phyloP scores from a whole-genome alignment of 768 basidiomycete species.

The Brasilioporus rufonigricans region DNA sequence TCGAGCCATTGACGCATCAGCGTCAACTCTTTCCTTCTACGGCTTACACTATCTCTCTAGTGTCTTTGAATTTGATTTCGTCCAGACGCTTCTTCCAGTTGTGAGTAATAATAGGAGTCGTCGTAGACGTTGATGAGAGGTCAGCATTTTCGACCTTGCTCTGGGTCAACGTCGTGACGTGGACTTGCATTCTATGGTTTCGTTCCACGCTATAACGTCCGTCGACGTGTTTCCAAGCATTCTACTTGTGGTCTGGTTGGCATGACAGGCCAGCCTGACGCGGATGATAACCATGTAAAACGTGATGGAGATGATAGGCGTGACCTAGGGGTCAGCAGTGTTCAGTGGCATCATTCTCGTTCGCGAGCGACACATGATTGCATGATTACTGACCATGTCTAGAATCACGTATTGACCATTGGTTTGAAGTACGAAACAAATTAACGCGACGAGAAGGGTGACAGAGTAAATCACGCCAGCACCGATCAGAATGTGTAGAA shows the following conservation, averaged over 20 bases:
- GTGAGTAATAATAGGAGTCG: no score
- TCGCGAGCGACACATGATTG: no score
- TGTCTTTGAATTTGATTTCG: no score
- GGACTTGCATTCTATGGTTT: not conserved
- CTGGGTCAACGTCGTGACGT: not conserved
- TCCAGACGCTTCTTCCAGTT: no score
- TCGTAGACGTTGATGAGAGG: no score
- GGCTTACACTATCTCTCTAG: no score
- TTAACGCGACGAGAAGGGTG: constrained; percentile 4
- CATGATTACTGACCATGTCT: constrained; percentile 6
- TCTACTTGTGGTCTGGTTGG: not conserved
- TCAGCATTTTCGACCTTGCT: not conserved
- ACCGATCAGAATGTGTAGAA: constrained; percentile 1
- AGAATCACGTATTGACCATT: constrained; percentile 11
- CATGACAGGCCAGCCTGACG: not conserved
- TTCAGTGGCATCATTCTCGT: not conserved
- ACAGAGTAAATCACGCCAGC: constrained; percentile 8
- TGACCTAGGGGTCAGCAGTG: not conserved
- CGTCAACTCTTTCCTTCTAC: no score
- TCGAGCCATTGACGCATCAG: no score
- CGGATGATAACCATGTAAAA: constrained; percentile 15
- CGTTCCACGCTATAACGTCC: not conserved
- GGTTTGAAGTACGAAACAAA: not conserved
- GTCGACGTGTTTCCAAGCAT: not conserved
- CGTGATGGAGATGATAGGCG: constrained; percentile 14